These are phyloP conservation scores for Penicillium pulvis DNA, from an alignment of 495 filamentous ascomycete species.

Conservation along the genomic window DNA sequence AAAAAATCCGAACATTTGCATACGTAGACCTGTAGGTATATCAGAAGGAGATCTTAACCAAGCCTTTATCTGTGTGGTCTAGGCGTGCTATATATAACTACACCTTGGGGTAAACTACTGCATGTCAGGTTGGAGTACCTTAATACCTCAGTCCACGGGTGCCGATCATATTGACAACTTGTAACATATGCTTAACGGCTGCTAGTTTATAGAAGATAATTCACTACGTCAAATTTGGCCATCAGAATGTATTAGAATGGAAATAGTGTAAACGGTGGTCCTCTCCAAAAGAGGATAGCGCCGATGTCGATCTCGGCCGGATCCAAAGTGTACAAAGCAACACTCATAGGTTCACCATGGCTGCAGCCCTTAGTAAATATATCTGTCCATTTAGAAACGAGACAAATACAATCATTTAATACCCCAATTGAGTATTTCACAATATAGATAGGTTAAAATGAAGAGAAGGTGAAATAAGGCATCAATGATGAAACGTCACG, in stretches of 20 bases:
- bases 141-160: too few species aligned
- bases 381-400: not conserved
- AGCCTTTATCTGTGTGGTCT: too few species aligned
- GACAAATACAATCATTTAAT: not conserved
- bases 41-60: too few species aligned
- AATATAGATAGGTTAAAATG: not conserved
- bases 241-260: not conserved
- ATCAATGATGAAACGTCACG: slow-evolving; percentile 23
- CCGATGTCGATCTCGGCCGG: not conserved
- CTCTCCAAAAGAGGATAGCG: not conserved
- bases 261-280: not conserved
- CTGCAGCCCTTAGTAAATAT: not conserved
- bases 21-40: too few species aligned
- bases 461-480: not conserved
- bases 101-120: too few species aligned
- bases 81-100: too few species aligned
- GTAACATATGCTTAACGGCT: too few species aligned
- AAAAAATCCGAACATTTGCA: too few species aligned
- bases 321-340: not conserved
- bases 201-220: too few species aligned
- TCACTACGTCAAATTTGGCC: too few species aligned
- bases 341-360: not conserved
- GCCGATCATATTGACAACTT: too few species aligned
- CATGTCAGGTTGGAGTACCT: too few species aligned
- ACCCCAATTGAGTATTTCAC: not conserved